Evolutionary conservation across 2,329 filamentous ascomycete genomes (phyloP).

Genomic region (Neonectria sp.): DNA sequence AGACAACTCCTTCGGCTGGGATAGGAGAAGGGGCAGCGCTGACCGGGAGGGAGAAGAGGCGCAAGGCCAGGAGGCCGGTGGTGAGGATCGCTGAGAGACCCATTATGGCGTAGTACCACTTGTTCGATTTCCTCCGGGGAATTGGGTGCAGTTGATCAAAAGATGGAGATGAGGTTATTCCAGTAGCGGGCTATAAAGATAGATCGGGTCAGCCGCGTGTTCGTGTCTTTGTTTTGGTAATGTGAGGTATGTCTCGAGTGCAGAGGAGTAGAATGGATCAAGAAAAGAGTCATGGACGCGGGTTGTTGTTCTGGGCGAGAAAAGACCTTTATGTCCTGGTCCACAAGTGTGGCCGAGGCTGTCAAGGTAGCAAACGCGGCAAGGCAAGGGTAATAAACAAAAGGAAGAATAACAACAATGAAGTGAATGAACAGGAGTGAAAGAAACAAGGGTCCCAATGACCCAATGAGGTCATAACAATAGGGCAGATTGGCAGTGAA

Average conservation of each 20-base stretch:
- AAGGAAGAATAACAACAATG: slow-evolving; percentile 15
- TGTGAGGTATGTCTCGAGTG: not conserved
- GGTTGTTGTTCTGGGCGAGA: not conserved
- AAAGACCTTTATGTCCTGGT: not conserved
- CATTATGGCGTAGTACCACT: slow-evolving; percentile 62
- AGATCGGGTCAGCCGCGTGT: slow-evolving; percentile 34
- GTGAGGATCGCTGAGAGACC: slow-evolving; percentile 61
- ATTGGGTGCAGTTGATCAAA: slow-evolving; percentile 31
- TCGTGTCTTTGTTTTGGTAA: slow-evolving; percentile 4
- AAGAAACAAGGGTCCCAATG: slow-evolving; percentile 15
- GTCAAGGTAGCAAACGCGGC: not conserved
- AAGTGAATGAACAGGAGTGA: slow-evolving; percentile 20
- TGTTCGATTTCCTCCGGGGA: slow-evolving; percentile 40
- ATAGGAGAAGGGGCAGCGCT: slow-evolving; percentile 52
- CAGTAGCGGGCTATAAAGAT: slow-evolving; percentile 31
- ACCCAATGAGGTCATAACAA: slow-evolving; percentile 15
- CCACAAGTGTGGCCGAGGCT: not conserved
- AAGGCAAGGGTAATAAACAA: not conserved
- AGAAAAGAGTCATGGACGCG: slow-evolving; percentile 13
- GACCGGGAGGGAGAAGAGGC: slow-evolving; percentile 56
- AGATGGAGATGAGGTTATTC: slow-evolving; percentile 34
- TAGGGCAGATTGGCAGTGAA: slow-evolving; percentile 8
- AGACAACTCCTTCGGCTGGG: slow-evolving; percentile 31
- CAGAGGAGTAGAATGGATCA: not conserved
- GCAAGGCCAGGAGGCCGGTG: slow-evolving; percentile 59